Base-by-base conservation (phyloP, 2,329 filamentous ascomycete species). In the Monascus ruber region DNA sequence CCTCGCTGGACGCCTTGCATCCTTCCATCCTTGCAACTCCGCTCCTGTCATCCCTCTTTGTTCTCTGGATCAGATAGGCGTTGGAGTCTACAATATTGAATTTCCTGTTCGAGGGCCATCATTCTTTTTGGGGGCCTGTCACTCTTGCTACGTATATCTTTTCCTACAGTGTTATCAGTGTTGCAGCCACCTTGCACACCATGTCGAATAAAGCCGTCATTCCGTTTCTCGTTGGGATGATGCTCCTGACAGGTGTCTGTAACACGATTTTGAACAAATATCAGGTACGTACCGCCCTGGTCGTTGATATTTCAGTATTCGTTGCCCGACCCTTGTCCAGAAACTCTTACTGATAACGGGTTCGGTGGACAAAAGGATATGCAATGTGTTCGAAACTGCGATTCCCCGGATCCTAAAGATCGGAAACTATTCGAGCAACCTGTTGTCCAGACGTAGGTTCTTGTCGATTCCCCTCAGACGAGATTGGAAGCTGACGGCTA, bases 251-350 rank as follows among this genome's bases (percentile, higher is more conserved):
- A 24, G 89, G 89, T 46, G 87, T 94, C 45, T 94, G 87, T 73
- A 98, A 98, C 63, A 98, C 91, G 1, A 77, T 98, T 45, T 73
- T 98, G 55, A 95, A 89, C 51, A 98, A 98, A 60, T 95, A 88
- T 57, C 89, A 96, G 70, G 87, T 88, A 64, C 44, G 69, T 58
- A 28, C 24, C 27, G 25, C 26, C 5, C n/a, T 26, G 10, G 28
- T 33, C 26, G 26, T 26, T 26, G 31, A 38, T 34, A 31, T 39
- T 47, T 24, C 45, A 33, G 31, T 24, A 34, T 7, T 34, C 25
- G 6, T 28, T 24, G 5, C 24, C 8, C 25, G 26, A 31, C n/a
- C n/a, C 29, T 9, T 33, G 31, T 11, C 26, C 17, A 17, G 17
- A 17, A 17, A 17, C 17, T 17, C 17, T 17, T 17, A 17, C 17